These are phyloP conservation scores for Cyclotella atomus DNA, from an alignment of 108 stramenopile genomes.

Conservation along the genomic window DNA sequence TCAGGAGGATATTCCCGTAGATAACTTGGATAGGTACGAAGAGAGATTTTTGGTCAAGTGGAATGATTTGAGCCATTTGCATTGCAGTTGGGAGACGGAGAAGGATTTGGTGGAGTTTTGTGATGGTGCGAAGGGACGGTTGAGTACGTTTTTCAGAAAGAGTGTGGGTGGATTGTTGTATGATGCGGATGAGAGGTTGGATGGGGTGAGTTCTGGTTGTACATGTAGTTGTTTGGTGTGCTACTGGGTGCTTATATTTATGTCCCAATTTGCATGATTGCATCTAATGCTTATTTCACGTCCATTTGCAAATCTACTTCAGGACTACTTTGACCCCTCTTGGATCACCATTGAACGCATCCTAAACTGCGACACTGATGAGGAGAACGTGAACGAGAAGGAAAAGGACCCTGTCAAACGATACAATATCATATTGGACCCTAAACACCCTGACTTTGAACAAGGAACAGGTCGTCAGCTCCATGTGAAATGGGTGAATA, in stretches of 20 bases:
- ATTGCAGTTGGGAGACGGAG: conserved; percentile 88
- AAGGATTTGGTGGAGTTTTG: conserved; percentile 76
- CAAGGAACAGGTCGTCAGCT: conserved; percentile 77
- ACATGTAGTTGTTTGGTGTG: neutral
- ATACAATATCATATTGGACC: conserved; percentile 75
- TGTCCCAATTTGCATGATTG: too few relatives aligned
- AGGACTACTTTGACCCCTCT: conserved; percentile 88
- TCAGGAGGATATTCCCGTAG: conserved; percentile 48
- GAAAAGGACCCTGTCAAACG: conserved; percentile 22
- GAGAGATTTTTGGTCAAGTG: conserved; percentile 91
- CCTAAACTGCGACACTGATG: conserved; percentile 54
- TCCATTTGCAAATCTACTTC: too few relatives aligned
- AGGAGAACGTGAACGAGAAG: conserved; percentile 30
- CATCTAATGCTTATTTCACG: too few relatives aligned
- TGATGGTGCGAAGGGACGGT: conserved; percentile 64
- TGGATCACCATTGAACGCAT: conserved; percentile 82
- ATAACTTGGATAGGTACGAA: conserved; percentile 54
- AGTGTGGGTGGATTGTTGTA: conserved; percentile 67
- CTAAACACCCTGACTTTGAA: conserved; percentile 65
- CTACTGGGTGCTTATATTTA: neutral
- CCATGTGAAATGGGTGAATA: conserved; percentile 81
- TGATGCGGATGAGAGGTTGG: conserved; percentile 79
- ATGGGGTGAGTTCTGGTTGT: conserved; percentile 59
- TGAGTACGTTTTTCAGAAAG: conserved; percentile 82
- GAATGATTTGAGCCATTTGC: conserved; percentile 74